Evolutionary conservation across 345 rosid genomes (phyloP).

Genomic region (Euphorbia lathyris): DNA sequence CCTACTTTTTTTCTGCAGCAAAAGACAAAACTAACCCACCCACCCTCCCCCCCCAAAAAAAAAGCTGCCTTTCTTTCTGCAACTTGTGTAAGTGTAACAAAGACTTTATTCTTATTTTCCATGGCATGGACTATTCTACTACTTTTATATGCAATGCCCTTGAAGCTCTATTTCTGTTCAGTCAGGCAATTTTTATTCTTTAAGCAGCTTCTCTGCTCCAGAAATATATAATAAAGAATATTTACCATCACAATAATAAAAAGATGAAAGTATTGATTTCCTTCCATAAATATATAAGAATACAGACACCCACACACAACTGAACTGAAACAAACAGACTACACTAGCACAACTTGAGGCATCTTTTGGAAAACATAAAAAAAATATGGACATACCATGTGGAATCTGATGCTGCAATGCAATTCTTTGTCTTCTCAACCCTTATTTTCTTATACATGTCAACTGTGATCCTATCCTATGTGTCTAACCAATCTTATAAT

Average conservation of each 20-base stretch:
- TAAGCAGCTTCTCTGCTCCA: conserved; percentile 24
- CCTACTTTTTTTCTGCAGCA: conserved; percentile 14
- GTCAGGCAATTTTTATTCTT: conserved; percentile 18
- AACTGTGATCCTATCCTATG: conserved; percentile 1
- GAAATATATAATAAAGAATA: conserved; percentile 16
- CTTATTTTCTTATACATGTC: neutral
- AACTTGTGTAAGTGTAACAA: conserved; percentile 33
- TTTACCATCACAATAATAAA: conserved; percentile 1
- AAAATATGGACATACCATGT: conserved; percentile 23
- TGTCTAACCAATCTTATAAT: neutral
- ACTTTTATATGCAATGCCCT: neutral
- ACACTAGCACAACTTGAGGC: conserved; percentile 12
- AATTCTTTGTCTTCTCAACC: conserved; percentile 4
- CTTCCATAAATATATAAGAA: neutral
- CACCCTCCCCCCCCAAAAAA: neutral
- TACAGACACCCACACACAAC: neutral
- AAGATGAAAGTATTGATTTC: conserved; percentile 12
- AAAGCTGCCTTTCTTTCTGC: conserved; percentile 19
- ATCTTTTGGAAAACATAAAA: conserved; percentile 10
- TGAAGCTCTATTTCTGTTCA: conserved; percentile 4
- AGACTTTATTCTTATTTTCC: conserved; percentile 36
- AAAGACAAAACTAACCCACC: conserved; percentile 34
- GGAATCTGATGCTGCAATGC: conserved; percentile 25
- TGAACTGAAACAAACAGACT: conserved; percentile 16
- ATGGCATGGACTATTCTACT: neutral